Evolutionary conservation across 441 rosid genomes (phyloP), one percentile per base, ranked within the genome.

Genomic region (Metrosideros polymorpha): DNA sequence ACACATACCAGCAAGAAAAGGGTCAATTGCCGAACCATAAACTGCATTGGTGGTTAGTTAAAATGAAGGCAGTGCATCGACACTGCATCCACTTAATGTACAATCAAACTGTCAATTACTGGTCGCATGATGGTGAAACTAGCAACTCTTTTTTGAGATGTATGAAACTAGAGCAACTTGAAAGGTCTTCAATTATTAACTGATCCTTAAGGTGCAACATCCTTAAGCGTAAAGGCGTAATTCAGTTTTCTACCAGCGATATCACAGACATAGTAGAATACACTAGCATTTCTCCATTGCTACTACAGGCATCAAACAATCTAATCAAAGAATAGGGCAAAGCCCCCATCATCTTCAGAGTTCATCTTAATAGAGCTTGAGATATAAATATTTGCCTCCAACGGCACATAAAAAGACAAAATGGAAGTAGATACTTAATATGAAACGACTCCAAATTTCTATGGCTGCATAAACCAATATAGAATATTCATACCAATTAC

Each of bases 11-110:
- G 94, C 95, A 94, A 94, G 92, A 92, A 92, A 94, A 95, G 92
- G 97, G 95, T 97, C 96, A 97, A 97, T 94, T 96, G 94, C 94
- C 98, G 95, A 93, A 95, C 93, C 88, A 87, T 94, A 90, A 94
- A 95, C 99, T 96, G 99, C 99, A 97, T 93, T 90, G 91, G 96
- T 92, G 86, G 99, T 96, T 96, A 97, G 99, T 91, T 89, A 94
- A 91, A 89, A 91, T 91, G 97, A 91, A 94, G 90, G 95, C 96
- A 94, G 97, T 91, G 98, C 98, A 85, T 50, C 85, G 91, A 92
- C 96, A 95, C 95, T 90, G 98, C 95, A 91, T 91, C 95, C 94
- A 95, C 98, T 92, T 90, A 89, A 90, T 91, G 94, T 90, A 93
- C 85, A 91, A 93, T 93, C 90, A 94, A 90, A 89, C 92, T 92